These are phyloP conservation scores for Saturnispora zaruensis DNA, from an alignment of 805 yeast genomes.

Conservation along the genomic window DNA sequence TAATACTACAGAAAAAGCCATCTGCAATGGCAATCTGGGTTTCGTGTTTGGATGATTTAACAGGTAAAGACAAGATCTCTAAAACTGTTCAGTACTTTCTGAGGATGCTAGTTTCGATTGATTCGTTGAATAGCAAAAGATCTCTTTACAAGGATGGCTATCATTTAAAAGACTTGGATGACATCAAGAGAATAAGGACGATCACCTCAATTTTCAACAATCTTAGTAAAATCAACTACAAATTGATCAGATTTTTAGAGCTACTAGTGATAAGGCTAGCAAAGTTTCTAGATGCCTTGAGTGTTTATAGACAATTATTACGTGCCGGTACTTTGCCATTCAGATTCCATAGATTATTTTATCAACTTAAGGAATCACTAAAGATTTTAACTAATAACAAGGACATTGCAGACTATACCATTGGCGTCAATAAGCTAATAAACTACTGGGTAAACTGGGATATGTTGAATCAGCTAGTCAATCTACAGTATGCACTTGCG, in stretches of 20 bases:
- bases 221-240: conserved; percentile 25
- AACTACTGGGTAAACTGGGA: conserved; percentile 34
- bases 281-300: conserved; percentile 31
- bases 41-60: conserved; percentile 36
- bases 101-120: conserved; percentile 35
- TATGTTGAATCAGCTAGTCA: conserved; percentile 42
- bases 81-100: conserved; percentile 53
- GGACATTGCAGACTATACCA: conserved; percentile 12
- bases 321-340: conserved; percentile 68
- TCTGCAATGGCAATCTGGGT: conserved; percentile 10
- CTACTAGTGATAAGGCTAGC: conserved; percentile 8
- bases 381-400: conserved; percentile 11
- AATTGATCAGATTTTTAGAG: conserved; percentile 19
- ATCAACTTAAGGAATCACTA: conserved; percentile 26
- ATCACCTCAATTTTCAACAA: conserved; percentile 1
- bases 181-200: neutral
- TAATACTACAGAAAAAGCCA: neutral
- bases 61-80: conserved; percentile 67
- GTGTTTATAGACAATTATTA: conserved; percentile 55
- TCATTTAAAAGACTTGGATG: neutral
- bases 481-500: conserved; percentile 53
- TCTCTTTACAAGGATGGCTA: neutral
- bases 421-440: conserved; percentile 18
- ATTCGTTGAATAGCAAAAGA: neutral
- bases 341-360: conserved; percentile 34